Conservation (phyloP, 129 eudicot genomes). For the Lactuca saligna region DNA sequence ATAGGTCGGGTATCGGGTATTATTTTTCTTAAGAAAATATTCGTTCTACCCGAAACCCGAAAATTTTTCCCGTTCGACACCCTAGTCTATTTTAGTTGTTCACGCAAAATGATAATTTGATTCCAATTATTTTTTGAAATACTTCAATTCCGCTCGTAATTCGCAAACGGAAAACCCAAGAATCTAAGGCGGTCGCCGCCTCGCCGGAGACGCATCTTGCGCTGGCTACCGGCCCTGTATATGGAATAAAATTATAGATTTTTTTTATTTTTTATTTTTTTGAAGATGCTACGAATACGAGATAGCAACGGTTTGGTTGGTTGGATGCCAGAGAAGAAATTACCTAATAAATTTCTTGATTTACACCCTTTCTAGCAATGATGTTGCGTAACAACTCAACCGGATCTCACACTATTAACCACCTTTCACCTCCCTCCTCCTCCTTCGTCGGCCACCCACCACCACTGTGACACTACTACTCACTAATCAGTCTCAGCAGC, state of each 20-base stretch:
- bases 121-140: neutral
- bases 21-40: no score
- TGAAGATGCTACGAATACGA: neutral
- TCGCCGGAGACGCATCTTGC: neutral
- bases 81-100: neutral
- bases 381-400: slow-evolving; percentile 19
- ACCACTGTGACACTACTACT: neutral
- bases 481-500: neutral
- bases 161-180: neutral
- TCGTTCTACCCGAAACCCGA: no score
- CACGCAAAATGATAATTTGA: neutral
- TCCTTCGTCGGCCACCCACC: neutral
- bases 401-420: slow-evolving; percentile 20
- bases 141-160: neutral
- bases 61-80: no score
- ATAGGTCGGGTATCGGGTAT: no score
- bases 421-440: neutral
- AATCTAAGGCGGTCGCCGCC: neutral
- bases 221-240: neutral
- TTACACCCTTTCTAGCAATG: slow-evolving; percentile 10
- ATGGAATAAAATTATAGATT: neutral
- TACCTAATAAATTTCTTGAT: slow-evolving; percentile 5
- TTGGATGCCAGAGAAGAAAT: neutral
- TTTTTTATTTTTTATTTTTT: no score
- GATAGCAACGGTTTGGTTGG: neutral